Conservation (phyloP, 1,139 yeast genomes). For the Arxiozyma bovina region DNA sequence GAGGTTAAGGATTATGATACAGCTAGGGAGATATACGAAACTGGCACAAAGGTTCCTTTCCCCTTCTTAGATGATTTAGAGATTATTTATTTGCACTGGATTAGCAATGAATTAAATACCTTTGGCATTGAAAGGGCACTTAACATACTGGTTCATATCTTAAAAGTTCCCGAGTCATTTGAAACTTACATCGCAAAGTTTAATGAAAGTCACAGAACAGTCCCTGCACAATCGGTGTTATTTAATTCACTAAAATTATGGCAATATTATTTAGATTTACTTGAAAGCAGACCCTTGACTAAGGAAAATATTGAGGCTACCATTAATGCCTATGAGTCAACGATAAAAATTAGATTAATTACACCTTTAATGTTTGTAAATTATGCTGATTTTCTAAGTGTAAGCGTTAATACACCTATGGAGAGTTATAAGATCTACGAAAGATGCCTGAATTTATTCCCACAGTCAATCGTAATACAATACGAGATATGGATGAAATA, state of each 20-base stretch:
- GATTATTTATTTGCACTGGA: slow-evolving; percentile 64
- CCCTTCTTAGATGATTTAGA: slow-evolving; percentile 55
- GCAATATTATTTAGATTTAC: slow-evolving; percentile 65
- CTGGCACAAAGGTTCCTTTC: slow-evolving; percentile 66
- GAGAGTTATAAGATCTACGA: slow-evolving; percentile 60
- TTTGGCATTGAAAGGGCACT: slow-evolving; percentile 48
- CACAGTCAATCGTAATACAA: slow-evolving; percentile 44
- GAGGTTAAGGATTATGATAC: slow-evolving; percentile 46
- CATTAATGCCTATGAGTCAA: slow-evolving; percentile 47
- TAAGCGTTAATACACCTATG: slow-evolving; percentile 39
- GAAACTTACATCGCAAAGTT: slow-evolving; percentile 19
- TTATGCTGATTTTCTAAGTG: slow-evolving; percentile 51
- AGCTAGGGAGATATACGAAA: slow-evolving; percentile 55
- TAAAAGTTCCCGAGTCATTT: slow-evolving; percentile 36
- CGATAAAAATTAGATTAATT: slow-evolving; percentile 56
- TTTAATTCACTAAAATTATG: slow-evolving; percentile 59
- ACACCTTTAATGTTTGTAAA: slow-evolving; percentile 61
- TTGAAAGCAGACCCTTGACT: slow-evolving; percentile 43
- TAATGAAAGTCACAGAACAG: slow-evolving; percentile 21
- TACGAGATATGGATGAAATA: slow-evolving; percentile 71
- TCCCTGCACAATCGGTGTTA: slow-evolving; percentile 50
- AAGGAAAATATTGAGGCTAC: slow-evolving; percentile 23
- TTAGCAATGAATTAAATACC: slow-evolving; percentile 43
- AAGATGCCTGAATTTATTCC: slow-evolving; percentile 51
- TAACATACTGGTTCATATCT: slow-evolving; percentile 43